These are phyloP conservation scores for Silene vulgaris DNA, from an alignment of 179 eudicot genomes.

Conservation along the genomic window DNA sequence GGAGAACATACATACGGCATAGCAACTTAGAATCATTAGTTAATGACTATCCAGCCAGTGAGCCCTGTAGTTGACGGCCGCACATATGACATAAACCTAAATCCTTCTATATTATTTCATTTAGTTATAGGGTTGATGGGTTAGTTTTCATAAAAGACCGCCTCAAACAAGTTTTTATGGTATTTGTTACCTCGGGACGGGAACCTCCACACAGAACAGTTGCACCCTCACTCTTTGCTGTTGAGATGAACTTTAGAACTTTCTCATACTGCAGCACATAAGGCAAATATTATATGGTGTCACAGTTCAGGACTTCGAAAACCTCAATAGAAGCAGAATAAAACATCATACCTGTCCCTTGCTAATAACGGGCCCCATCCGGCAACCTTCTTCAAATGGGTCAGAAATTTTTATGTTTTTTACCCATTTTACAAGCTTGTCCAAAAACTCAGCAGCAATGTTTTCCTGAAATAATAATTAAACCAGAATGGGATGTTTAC, in stretches of 20 bases:
- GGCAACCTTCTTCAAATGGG: constrained; percentile 95
- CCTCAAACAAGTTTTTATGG: neutral
- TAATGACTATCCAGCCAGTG: neutral
- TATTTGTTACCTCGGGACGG: constrained; percentile 71
- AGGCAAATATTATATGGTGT: constrained; percentile 7
- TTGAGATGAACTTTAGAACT: constrained; percentile 64
- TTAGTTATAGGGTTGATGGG: too few relatives aligned
- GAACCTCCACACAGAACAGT: constrained; percentile 81
- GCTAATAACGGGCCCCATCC: constrained; percentile 91
- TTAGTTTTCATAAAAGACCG: too few relatives aligned
- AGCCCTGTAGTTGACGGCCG: neutral
- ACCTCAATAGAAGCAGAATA: constrained; percentile 5
- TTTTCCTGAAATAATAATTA: constrained; percentile 57
- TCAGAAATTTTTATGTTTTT: constrained; percentile 87
- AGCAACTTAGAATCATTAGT: neutral
- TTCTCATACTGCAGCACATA: constrained; percentile 68
- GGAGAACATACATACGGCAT: neutral
- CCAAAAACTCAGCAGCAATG: constrained; percentile 69
- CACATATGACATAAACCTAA: too few relatives aligned
- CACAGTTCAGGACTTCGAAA: constrained; percentile 7
- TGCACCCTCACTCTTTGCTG: constrained; percentile 95
- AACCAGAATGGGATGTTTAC: neutral
- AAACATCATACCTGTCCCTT: constrained; percentile 60
- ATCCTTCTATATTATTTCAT: too few relatives aligned
- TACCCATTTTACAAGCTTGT: constrained; percentile 76